Evolutionary conservation across 768 basidiomycete species (phyloP).

Genomic region (Lactarius hengduanensis): DNA sequence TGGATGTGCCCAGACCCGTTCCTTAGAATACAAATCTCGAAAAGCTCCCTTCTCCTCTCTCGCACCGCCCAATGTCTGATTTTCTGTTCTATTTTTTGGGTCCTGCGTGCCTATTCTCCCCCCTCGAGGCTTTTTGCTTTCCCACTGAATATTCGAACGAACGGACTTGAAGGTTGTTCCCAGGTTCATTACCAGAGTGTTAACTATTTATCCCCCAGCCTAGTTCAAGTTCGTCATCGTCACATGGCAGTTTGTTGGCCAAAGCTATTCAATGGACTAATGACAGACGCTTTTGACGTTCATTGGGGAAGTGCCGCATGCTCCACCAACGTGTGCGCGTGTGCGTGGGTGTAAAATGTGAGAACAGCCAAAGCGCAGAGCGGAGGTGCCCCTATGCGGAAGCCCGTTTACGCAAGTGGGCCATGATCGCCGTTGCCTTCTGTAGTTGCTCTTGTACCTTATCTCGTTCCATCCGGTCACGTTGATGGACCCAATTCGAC

Average conservation of each 20-base stretch:
- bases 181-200: background rate
- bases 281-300: too few species aligned
- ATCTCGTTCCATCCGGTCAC: background rate
- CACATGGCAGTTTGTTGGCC: too few species aligned
- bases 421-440: background rate
- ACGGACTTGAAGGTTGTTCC: background rate
- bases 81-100: too few species aligned
- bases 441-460: background rate
- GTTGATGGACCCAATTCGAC: background rate
- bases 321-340: background rate
- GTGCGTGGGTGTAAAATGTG: background rate
- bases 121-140: background rate
- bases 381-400: background rate
- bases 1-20: too few species aligned
- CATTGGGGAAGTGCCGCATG: background rate
- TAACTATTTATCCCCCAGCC: too few species aligned
- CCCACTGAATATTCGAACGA: background rate
- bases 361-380: background rate
- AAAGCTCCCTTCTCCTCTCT: too few species aligned
- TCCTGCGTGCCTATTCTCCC: background rate
- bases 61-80: too few species aligned
- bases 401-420: background rate
- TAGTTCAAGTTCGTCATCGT: too few species aligned
- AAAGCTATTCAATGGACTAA: too few species aligned
- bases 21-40: too few species aligned